A percentile compares a stretch with the other conserved stretches of the same genome.
phyloP scores from a whole-genome alignment of 257 asterid species.

The Ocimum tenuiflorum region DNA sequence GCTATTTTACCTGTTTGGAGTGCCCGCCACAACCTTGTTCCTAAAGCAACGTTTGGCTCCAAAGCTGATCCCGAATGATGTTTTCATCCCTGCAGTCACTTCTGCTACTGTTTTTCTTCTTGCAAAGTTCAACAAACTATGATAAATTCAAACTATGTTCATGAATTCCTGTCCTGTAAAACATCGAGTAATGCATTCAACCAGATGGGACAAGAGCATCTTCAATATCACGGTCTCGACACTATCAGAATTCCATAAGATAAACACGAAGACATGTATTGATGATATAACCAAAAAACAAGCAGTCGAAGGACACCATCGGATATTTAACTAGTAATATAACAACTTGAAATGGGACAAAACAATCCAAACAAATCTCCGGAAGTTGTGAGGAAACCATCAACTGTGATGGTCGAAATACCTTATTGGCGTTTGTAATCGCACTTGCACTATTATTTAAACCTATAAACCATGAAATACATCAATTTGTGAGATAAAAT shows the following conservation, averaged over 20 bases:
- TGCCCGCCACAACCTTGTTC: conserved; percentile 47
- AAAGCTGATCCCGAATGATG: conserved; percentile 30
- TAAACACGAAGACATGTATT: neutral
- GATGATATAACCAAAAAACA: neutral
- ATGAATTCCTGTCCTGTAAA: no score
- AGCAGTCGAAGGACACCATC: neutral
- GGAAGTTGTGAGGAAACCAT: neutral
- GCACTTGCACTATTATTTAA: conserved; percentile 28
- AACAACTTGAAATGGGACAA: neutral
- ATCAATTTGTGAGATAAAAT: neutral
- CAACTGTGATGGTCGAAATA: conserved; percentile 14
- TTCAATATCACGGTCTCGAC: no score
- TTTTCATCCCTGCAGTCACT: conserved; percentile 21
- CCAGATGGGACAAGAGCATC: no score
- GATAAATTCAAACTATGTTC: neutral
- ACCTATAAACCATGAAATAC: neutral
- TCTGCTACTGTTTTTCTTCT: conserved; percentile 35
- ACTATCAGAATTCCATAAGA: neutral
- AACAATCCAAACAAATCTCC: conserved; percentile 4
- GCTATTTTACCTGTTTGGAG: conserved; percentile 54
- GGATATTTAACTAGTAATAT: neutral
- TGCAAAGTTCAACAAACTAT: conserved; percentile 26
- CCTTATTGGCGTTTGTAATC: conserved; percentile 10
- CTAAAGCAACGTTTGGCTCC: conserved; percentile 21
- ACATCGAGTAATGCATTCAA: neutral